A percentile compares a stretch with the other conserved stretches of the same genome.
Evolutionary conservation across 768 basidiomycete genomes (phyloP).

Genomic region (Termitomyces sp.): DNA sequence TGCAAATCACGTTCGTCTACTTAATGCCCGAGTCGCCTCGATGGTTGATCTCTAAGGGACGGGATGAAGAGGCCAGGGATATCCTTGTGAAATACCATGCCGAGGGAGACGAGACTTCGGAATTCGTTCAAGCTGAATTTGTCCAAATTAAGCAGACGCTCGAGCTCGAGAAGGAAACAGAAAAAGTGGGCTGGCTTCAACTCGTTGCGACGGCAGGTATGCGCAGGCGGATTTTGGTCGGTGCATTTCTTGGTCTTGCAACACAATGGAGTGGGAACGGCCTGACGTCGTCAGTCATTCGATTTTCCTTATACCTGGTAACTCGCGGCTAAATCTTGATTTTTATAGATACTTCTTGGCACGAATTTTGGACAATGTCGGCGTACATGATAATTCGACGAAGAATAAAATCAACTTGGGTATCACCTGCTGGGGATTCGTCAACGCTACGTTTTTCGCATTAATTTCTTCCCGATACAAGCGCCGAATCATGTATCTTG

Average conservation of each 20-base stretch:
- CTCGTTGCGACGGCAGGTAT: slow-evolving; percentile 43
- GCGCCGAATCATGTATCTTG: slow-evolving; percentile 45
- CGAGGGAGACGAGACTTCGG: slow-evolving; percentile 47
- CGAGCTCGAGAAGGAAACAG: slow-evolving; percentile 43
- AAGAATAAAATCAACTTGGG: slow-evolving; percentile 57
- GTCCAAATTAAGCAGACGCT: slow-evolving; percentile 52
- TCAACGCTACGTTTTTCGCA: slow-evolving; percentile 49
- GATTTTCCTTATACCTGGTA: not conserved
- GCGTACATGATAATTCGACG: slow-evolving; percentile 41
- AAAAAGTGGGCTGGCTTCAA: slow-evolving; percentile 42
- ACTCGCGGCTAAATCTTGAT: not conserved
- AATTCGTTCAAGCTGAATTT: slow-evolving; percentile 56
- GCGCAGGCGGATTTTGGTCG: slow-evolving; percentile 46
- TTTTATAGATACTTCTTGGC: slow-evolving; percentile 45
- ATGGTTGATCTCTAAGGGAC: slow-evolving; percentile 57
- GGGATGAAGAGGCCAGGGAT: slow-evolving; percentile 39
- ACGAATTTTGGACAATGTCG: slow-evolving; percentile 49
- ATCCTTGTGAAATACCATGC: slow-evolving; percentile 56
- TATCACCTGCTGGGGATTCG: slow-evolving; percentile 48
- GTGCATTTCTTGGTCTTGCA: slow-evolving; percentile 46
- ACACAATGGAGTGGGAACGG: slow-evolving; percentile 68
- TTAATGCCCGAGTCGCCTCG: slow-evolving; percentile 63
- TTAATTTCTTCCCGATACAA: slow-evolving; percentile 41
- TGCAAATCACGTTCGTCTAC: slow-evolving; percentile 52
- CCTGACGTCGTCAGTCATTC: slow-evolving; percentile 35